Evolutionary conservation across 306 rosid genomes (phyloP).

Genomic region (Prunus mume): DNA sequence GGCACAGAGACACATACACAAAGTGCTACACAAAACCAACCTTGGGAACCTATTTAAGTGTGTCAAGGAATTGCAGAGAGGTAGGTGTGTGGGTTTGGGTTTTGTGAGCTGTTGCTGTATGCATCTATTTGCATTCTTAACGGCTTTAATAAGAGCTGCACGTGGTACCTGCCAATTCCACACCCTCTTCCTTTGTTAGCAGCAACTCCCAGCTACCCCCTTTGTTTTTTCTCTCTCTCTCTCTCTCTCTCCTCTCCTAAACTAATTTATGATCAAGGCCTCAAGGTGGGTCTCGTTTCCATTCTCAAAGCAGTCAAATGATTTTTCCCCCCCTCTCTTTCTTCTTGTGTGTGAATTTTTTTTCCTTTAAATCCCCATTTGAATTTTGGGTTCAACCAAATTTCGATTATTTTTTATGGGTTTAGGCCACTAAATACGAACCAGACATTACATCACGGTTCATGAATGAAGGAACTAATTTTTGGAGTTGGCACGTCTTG

Average conservation of each 20-base stretch:
- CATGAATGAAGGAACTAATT: constrained; percentile 2
- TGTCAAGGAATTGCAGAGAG: constrained; percentile 19
- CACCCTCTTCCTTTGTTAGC: constrained; percentile 16
- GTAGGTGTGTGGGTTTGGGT: constrained; percentile 46
- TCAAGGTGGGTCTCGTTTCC: not conserved
- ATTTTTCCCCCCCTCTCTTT: not conserved
- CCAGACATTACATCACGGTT: not conserved
- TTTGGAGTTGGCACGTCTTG: constrained; percentile 14
- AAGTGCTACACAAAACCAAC: not conserved
- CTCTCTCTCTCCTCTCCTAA: not conserved
- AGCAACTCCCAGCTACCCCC: constrained; percentile 54
- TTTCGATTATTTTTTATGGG: not conserved
- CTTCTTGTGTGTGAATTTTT: not conserved
- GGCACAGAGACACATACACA: not conserved
- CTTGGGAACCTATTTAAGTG: not conserved
- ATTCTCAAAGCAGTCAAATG: not conserved
- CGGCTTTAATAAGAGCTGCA: constrained; percentile 55
- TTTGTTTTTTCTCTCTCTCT: not conserved
- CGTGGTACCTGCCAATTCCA: constrained; percentile 65
- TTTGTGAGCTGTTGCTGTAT: not conserved
- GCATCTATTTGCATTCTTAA: constrained; percentile 13
- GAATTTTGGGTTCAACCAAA: not conserved
- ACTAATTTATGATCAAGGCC: not conserved
- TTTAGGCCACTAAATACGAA: not conserved
- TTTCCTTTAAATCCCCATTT: not conserved